Conservation (phyloP, 495 filamentous ascomycete species). For the Aspergillus wentii region DNA sequence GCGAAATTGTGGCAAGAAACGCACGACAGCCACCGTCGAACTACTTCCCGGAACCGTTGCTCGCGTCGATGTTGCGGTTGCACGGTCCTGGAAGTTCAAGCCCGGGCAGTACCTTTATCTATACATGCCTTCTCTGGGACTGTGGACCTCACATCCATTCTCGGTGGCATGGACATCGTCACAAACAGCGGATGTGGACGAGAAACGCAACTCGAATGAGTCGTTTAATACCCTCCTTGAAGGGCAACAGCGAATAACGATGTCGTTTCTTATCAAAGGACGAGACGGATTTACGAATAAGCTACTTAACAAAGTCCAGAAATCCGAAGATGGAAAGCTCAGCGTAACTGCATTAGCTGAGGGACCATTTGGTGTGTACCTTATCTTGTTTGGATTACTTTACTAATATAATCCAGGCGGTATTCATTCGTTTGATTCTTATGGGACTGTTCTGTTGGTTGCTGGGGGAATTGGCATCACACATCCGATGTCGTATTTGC, state of each 20-base stretch:
- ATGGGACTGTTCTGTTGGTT: conserved; percentile 51
- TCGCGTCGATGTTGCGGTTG: conserved; percentile 44
- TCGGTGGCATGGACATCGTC: conserved; percentile 48
- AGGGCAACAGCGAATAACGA: conserved; percentile 28
- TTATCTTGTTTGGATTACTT: background rate
- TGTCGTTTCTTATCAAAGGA: conserved; percentile 51
- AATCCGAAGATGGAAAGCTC: conserved; percentile 34
- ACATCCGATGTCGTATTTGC: conserved; percentile 51
- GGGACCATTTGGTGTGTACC: conserved; percentile 48
- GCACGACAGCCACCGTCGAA: conserved; percentile 46
- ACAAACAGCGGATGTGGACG: conserved; percentile 5
- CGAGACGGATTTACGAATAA: conserved; percentile 50
- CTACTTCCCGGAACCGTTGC: conserved; percentile 46
- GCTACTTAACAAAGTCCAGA: conserved; percentile 40
- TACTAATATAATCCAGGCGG: conserved; percentile 25
- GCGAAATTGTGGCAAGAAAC: conserved; percentile 47
- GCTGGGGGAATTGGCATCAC: conserved; percentile 59
- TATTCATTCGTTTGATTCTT: conserved; percentile 44
- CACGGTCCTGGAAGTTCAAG: conserved; percentile 42
- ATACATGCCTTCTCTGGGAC: conserved; percentile 45
- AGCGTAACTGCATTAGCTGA: conserved; percentile 46
- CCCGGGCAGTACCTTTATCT: conserved; percentile 54
- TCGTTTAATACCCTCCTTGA: conserved; percentile 30
- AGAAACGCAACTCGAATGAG: conserved; percentile 28
- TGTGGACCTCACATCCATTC: conserved; percentile 56